phyloP scores from a whole-genome alignment of 2,329 filamentous ascomycete species.

The Pseudogymnoascus sp. region DNA sequence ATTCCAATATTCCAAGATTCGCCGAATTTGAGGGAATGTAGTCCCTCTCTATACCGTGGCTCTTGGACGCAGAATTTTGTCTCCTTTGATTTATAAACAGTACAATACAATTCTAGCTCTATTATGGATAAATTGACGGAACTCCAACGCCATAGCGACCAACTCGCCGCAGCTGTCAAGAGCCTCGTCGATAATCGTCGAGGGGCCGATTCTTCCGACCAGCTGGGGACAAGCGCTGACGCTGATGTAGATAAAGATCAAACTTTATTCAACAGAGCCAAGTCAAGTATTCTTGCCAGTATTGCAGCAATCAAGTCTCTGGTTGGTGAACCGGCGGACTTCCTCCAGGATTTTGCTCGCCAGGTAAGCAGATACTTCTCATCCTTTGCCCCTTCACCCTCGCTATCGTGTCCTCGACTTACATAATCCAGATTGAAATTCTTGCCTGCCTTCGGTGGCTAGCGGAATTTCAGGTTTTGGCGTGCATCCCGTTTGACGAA shows the following conservation, averaged over 20 bases:
- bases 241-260: neutral
- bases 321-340: slow-evolving; percentile 21
- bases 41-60: neutral
- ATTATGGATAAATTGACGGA: neutral
- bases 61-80: neutral
- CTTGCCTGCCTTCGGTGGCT: slow-evolving; percentile 38
- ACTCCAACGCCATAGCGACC: neutral
- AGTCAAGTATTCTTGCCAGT: neutral
- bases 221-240: neutral
- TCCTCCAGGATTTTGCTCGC: slow-evolving; percentile 22
- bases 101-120: neutral
- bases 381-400: neutral
- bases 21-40: neutral
- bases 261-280: neutral
- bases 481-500: slow-evolving; percentile 35
- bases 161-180: neutral
- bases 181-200: neutral
- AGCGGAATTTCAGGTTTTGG: slow-evolving; percentile 37
- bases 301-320: slow-evolving; percentile 5
- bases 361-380: slow-evolving; percentile 15
- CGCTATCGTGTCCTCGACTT: neutral
- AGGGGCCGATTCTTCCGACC: neutral
- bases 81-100: neutral
- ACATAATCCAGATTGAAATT: slow-evolving; percentile 19
- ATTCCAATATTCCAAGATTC: neutral